Percentiles rank a stretch among this genome's conserved stretches.
These are phyloP conservation scores for Laetiporus sulphureus DNA, from an alignment of 1,284 basidiomycete genomes.

Conservation along the genomic window DNA sequence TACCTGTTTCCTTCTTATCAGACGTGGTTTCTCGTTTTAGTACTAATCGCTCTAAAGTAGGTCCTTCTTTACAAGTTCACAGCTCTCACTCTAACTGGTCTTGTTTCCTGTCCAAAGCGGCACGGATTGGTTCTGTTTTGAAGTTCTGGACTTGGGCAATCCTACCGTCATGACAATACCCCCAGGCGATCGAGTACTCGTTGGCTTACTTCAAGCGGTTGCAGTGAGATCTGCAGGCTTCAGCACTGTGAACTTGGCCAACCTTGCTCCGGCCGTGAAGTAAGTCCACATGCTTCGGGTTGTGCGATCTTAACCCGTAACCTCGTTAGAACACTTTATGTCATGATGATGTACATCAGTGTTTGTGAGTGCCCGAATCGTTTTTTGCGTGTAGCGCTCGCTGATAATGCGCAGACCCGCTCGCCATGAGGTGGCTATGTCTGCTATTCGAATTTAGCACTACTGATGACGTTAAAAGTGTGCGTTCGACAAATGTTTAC, in stretches of 20 bases:
- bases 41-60: conserved; percentile 68
- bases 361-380: conserved; percentile 21
- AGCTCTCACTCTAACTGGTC: neutral
- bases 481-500: conserved; percentile 96
- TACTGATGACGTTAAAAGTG: conserved; percentile 35
- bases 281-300: conserved; percentile 23
- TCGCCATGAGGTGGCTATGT: conserved; percentile 25
- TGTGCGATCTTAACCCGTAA: conserved; percentile 5
- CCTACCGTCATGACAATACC: conserved; percentile 68
- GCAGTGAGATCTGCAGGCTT: conserved; percentile 91
- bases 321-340: conserved; percentile 43
- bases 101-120: conserved; percentile 14
- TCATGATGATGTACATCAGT: conserved; percentile 51
- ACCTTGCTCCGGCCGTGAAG: conserved; percentile 70
- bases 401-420: conserved; percentile 29
- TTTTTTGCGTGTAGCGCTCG: neutral
- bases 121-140: conserved; percentile 80
- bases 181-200: conserved; percentile 56
- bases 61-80: conserved; percentile 16
- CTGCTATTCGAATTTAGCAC: neutral
- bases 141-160: conserved; percentile 87
- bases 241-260: conserved; percentile 61
- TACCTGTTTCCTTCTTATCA: conserved; percentile 95
- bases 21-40: conserved; percentile 83
- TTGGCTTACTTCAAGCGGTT: conserved; percentile 68